A percentile compares a stretch with the other conserved stretches of the same genome.
Evolutionary conservation across 2,329 filamentous ascomycete genomes (phyloP).

Genomic region (Mariannaea sp.): DNA sequence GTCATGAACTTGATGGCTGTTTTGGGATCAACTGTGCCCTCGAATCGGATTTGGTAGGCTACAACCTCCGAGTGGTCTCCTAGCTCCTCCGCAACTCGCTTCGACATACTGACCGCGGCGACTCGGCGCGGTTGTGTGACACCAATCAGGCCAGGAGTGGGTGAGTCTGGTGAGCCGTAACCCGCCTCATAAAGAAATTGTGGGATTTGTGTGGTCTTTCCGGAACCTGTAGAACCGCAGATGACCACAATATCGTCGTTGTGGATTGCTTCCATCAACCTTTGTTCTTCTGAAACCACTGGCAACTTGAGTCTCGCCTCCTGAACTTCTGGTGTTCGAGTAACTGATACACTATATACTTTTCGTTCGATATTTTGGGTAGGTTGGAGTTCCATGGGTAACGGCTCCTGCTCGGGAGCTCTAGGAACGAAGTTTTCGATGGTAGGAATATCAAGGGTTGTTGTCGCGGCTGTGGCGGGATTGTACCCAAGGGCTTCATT

Average conservation of each 20-base stretch:
- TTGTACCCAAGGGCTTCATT: constrained; percentile 79
- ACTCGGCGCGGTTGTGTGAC: constrained; percentile 94
- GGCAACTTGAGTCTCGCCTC: constrained; percentile 78
- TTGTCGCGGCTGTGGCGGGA: constrained; percentile 51
- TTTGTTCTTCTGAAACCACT: constrained; percentile 93
- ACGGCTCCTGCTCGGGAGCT: constrained; percentile 70
- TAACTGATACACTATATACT: constrained; percentile 74
- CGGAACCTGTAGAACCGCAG: constrained; percentile 93
- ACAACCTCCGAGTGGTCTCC: constrained; percentile 78
- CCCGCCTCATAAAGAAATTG: constrained; percentile 96
- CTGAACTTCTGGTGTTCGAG: constrained; percentile 75
- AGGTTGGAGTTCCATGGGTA: constrained; percentile 68
- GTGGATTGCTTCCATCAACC: constrained; percentile 96
- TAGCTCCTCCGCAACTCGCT: constrained; percentile 85
- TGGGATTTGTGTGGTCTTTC: constrained; percentile 96
- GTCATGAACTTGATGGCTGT: constrained; percentile 99
- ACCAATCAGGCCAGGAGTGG: constrained; percentile 89
- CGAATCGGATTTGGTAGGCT: constrained; percentile 94
- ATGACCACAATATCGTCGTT: constrained; percentile 89
- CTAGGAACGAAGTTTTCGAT: constrained; percentile 69
- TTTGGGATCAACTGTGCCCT: constrained; percentile 76
- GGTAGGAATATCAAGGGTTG: constrained; percentile 57
- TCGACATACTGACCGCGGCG: constrained; percentile 95
- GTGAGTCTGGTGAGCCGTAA: constrained; percentile 77
- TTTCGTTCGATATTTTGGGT: constrained; percentile 68